These are phyloP conservation scores for Poa annua DNA, from an alignment of 176 grass and related monocot species.

Conservation along the genomic window DNA sequence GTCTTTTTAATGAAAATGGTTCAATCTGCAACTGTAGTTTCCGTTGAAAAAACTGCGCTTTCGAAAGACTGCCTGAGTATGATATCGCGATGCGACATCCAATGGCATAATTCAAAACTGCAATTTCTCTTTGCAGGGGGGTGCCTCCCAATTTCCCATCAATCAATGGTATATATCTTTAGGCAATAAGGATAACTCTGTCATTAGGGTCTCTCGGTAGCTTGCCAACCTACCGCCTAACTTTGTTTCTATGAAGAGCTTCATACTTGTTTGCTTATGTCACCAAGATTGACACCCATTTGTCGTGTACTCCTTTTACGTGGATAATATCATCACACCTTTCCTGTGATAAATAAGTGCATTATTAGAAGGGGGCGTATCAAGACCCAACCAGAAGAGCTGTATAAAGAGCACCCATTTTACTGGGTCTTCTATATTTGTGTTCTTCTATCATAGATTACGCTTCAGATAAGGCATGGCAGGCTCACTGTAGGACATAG, in stretches of 20 bases:
- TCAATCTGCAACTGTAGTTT: no score
- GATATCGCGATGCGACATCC: background rate
- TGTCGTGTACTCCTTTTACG: conserved; percentile 38
- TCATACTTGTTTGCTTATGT: conserved; percentile 28
- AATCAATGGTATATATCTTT: conserved; percentile 36
- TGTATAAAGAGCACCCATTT: conserved; percentile 28
- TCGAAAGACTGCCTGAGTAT: background rate
- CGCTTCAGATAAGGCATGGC: background rate
- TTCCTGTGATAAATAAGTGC: conserved; percentile 36
- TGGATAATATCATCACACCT: conserved; percentile 24
- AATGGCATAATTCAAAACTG: background rate
- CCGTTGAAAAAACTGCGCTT: no score
- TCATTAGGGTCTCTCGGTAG: conserved; percentile 18
- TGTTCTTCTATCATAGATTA: conserved; percentile 27
- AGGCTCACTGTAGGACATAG: conserved; percentile 15
- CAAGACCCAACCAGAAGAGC: conserved; percentile 24
- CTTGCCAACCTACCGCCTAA: conserved; percentile 41
- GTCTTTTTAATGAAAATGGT: no score
- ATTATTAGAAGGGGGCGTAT: conserved; percentile 1
- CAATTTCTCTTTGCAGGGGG: background rate
- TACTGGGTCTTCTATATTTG: conserved; percentile 32
- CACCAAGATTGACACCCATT: conserved; percentile 34
- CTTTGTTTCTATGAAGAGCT: conserved; percentile 38
- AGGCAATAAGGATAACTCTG: conserved; percentile 7
- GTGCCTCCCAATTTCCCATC: background rate